phyloP scores from a whole-genome alignment of 139 green algal species.

The Picochlorum costavermella region DNA sequence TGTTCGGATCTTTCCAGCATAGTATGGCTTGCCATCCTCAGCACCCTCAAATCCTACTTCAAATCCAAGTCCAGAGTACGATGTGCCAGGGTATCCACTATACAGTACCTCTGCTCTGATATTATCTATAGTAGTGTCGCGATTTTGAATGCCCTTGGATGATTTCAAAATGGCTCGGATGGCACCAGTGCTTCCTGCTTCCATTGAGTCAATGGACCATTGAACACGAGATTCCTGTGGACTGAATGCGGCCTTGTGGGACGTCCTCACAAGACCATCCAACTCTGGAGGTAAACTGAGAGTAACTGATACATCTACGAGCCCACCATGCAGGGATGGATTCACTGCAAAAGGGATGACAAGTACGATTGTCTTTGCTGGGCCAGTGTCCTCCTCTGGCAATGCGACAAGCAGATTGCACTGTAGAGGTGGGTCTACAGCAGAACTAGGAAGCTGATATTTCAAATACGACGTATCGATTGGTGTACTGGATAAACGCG shows the following conservation, averaged over 20 bases:
- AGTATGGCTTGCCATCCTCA: background rate
- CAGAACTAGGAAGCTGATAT: slow-evolving; percentile 22
- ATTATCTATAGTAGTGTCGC: background rate
- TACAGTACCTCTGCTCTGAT: slow-evolving; percentile 13
- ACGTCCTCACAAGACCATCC: slow-evolving; percentile 9
- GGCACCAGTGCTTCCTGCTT: slow-evolving; percentile 4
- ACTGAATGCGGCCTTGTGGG: slow-evolving; percentile 12
- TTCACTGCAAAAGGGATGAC: slow-evolving; percentile 22
- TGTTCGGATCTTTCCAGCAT: slow-evolving; percentile 4
- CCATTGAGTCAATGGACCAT: slow-evolving; percentile 13
- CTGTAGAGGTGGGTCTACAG: slow-evolving; percentile 22
- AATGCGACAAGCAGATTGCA: slow-evolving; percentile 9
- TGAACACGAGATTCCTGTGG: slow-evolving; percentile 14
- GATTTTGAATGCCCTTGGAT: background rate
- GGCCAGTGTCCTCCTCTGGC: background rate
- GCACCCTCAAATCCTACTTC: slow-evolving; percentile 9
- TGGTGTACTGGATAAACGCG: slow-evolving; percentile 9
- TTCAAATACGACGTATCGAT: slow-evolving; percentile 29
- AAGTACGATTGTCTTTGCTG: slow-evolving; percentile 15
- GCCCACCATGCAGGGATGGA: slow-evolving; percentile 6
- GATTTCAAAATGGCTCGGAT: slow-evolving; percentile 15
- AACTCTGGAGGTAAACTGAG: slow-evolving; percentile 19
- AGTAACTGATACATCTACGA: slow-evolving; percentile 23
- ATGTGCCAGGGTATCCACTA: slow-evolving; percentile 9
- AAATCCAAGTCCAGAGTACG: slow-evolving; percentile 22